phyloP scores from a whole-genome alignment of 495 filamentous ascomycete species.

The Annulohypoxylon nitens region DNA sequence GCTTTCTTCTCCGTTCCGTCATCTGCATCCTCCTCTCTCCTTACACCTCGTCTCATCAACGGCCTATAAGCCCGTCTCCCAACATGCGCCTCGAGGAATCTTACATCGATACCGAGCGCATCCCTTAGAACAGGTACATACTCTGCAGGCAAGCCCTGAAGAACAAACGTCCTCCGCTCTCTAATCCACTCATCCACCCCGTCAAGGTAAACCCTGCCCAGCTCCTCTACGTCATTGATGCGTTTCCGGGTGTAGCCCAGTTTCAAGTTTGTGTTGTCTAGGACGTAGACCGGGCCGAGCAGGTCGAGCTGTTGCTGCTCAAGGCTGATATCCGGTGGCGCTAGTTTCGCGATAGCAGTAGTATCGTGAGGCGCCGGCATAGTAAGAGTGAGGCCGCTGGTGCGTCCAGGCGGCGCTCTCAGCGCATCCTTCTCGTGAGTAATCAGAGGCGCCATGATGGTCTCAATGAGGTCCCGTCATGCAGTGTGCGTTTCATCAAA shows the following conservation, averaged over 20 bases:
- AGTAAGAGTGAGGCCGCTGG: neutral
- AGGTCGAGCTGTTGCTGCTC: constrained; percentile 16
- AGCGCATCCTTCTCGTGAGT: neutral
- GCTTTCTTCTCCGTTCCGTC: neutral
- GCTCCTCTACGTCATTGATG: constrained; percentile 27
- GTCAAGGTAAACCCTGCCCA: constrained; percentile 17
- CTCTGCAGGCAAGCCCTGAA: constrained; percentile 47
- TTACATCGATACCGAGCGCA: constrained; percentile 43
- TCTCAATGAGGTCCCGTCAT: neutral
- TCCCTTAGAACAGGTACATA: constrained; percentile 38
- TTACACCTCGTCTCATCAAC: constrained; percentile 4
- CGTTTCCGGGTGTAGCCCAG: constrained; percentile 19
- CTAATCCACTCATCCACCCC: neutral
- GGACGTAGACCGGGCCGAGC: constrained; percentile 31
- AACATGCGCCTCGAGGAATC: constrained; percentile 53
- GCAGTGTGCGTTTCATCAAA: neutral
- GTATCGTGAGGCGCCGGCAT: neutral
- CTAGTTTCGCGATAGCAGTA: neutral
- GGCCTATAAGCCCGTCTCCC: constrained; percentile 47
- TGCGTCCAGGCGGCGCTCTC: neutral
- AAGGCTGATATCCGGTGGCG: neutral
- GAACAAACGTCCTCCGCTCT: constrained; percentile 44
- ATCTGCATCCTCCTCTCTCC: neutral
- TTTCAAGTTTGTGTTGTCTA: constrained; percentile 31
- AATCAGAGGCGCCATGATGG: neutral